These are phyloP conservation scores for Pinus albicaulis DNA, from an alignment of 75 land plant species.

Conservation along the genomic window DNA sequence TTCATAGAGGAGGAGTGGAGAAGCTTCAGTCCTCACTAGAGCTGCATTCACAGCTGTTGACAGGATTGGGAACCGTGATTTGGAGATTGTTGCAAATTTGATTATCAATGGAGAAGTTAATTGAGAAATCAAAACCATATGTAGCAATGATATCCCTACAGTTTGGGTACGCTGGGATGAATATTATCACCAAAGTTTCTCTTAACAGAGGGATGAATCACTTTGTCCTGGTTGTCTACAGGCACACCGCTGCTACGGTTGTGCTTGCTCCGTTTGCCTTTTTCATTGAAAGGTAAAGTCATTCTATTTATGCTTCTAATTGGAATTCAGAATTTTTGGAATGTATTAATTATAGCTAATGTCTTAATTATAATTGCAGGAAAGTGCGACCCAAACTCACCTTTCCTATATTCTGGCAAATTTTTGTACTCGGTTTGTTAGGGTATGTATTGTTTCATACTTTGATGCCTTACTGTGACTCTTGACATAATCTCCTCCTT, in stretches of 20 bases:
- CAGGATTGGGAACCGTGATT: no score
- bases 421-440: conserved; percentile 1
- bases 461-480: not conserved
- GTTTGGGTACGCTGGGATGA: conserved; percentile 16
- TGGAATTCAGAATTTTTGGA: no score
- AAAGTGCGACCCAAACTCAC: conserved; percentile 4
- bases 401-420: not conserved
- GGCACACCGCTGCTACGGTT: conserved; percentile 18
- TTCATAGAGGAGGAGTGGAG: no score
- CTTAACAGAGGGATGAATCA: conserved; percentile 26
- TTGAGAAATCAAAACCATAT: conserved; percentile 10
- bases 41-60: no score
- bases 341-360: no score
- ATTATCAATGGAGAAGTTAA: not conserved
- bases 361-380: not conserved
- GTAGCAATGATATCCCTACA: conserved; percentile 14
- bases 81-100: not conserved
- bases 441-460: not conserved
- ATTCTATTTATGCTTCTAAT: no score
- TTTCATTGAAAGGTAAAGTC: conserved; percentile 27
- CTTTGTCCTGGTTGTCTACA: conserved; percentile 23
- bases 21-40: no score
- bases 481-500: no score
- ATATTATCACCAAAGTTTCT: conserved; percentile 22
- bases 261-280: conserved; percentile 31